Evolutionary conservation across 129 eudicot genomes (phyloP), one percentile per base, ranked within the genome.

Genomic region (Smallanthus sonchifolius): DNA sequence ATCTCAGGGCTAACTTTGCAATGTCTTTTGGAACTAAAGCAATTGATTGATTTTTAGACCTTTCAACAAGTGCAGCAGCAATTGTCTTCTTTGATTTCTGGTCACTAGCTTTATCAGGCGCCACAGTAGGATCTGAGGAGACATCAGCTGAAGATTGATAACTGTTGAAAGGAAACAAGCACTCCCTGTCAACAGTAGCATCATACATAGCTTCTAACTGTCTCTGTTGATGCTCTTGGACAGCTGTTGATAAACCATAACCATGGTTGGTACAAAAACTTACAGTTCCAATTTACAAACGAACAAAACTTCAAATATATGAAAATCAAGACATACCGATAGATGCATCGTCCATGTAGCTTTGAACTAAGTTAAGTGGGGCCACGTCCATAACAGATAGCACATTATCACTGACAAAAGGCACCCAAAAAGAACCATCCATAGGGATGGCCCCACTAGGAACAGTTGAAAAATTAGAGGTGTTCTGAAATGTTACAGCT

Each of bases 11-110:
- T 69, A 94, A 80, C 43, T 79, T 82, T n/a, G 99, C 87, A 77
- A 94, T 83, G 69, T 78, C 86, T 78, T 84, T 85, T 0, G 96
- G 97, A 81, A 94, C 99, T 37, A 81, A 80, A 70, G 97, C 99
- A 83, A 94, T 86, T 20, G 96, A 81, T 61, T 88, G 88, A 69
- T 78, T 83, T 81, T 87, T 94, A 49, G 88, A 85, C 75, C 70
- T 86, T 69, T 94, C 99, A 78, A 85, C 89, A 72, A 88, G 88
- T 49, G 83, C 67, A 62, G 90, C 92, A 63, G 99, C 96, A 88
- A 90, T 69, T 47, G 92, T 90, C 83, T 80, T 94, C 81, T 87
- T 91, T 16, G 90, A 77, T 67, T 55, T 77, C 49, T 47, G 77
- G 44, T 77, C 77, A 73, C 57, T 79, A 32, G 75, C 73, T 49